These are phyloP conservation scores for Chamaenerion angustifolium DNA, from an alignment of 345 rosid genomes.

Conservation along the genomic window DNA sequence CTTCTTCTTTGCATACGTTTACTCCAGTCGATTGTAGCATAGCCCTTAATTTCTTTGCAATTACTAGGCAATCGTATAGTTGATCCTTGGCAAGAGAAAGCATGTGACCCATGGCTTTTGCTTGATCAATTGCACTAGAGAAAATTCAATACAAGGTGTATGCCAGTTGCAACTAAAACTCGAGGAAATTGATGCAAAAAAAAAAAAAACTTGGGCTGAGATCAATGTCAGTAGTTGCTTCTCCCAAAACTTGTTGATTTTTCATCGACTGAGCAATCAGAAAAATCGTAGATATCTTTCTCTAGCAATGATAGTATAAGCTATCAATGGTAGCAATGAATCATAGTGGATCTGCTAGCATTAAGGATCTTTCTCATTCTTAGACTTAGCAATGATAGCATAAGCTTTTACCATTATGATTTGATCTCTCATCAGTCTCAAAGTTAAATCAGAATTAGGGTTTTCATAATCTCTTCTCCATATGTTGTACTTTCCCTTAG, in stretches of 20 bases:
- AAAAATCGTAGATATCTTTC: slow-evolving; percentile 43
- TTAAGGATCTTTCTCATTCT: slow-evolving; percentile 36
- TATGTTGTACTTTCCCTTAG: slow-evolving; percentile 65
- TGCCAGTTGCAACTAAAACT: slow-evolving; percentile 1
- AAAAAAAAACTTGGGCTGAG: slow-evolving; percentile 44
- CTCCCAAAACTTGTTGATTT: slow-evolving; percentile 54
- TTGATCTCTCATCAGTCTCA: slow-evolving; percentile 94
- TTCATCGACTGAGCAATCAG: slow-evolving; percentile 47
- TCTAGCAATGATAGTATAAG: too few relatives aligned
- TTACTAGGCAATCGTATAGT: slow-evolving; percentile 57
- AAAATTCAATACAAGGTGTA: not conserved
- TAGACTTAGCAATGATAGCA: slow-evolving; percentile 73
- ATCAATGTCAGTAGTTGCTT: slow-evolving; percentile 68
- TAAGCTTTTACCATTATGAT: slow-evolving; percentile 89
- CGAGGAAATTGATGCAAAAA: slow-evolving; percentile 2
- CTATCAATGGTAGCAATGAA: too few relatives aligned
- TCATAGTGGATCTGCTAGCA: too few relatives aligned
- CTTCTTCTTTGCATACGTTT: slow-evolving; percentile 50
- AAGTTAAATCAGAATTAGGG: slow-evolving; percentile 66
- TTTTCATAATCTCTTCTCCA: slow-evolving; percentile 91
- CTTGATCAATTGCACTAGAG: slow-evolving; percentile 69
- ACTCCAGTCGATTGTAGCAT: slow-evolving; percentile 76
- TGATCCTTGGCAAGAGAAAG: slow-evolving; percentile 75
- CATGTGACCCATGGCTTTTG: slow-evolving; percentile 79
- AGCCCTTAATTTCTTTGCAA: slow-evolving; percentile 64